Conservation (phyloP, 805 yeast genomes). For the Hanseniaspora pseudoguilliermondii region DNA sequence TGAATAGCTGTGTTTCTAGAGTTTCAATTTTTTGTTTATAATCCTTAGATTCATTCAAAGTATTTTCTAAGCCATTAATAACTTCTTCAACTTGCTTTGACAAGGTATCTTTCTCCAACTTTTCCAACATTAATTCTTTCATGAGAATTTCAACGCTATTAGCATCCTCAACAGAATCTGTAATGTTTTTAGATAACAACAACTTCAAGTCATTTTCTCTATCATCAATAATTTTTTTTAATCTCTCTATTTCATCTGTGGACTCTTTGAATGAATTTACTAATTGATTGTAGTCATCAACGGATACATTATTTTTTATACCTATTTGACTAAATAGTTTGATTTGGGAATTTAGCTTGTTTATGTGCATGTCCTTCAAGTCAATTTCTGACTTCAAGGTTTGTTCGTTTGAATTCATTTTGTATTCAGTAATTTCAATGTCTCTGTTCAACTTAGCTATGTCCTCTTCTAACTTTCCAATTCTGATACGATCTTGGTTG, state of each 20-base stretch:
- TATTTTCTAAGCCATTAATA: constrained; percentile 61
- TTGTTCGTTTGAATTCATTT: background rate
- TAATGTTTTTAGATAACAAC: background rate
- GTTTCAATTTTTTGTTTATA: constrained; percentile 47
- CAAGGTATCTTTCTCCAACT: constrained; percentile 54
- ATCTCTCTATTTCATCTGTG: background rate
- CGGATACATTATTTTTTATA: constrained; percentile 1
- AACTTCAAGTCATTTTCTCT: constrained; percentile 16
- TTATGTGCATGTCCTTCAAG: constrained; percentile 1
- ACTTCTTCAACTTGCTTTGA: constrained; percentile 60
- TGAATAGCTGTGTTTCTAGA: constrained; percentile 43
- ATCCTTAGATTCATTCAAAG: constrained; percentile 62
- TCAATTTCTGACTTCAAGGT: constrained; percentile 2
- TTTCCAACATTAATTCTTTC: constrained; percentile 56
- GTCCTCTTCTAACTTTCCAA: background rate
- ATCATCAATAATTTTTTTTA: constrained; percentile 34
- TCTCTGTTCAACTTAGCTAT: background rate
- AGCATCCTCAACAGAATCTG: constrained; percentile 20
- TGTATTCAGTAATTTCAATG: background rate
- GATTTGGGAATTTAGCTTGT: constrained; percentile 1
- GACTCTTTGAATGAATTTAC: constrained; percentile 1
- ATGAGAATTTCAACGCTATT: constrained; percentile 38
- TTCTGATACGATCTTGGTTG: background rate
- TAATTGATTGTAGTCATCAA: constrained; percentile 5
- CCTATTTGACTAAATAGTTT: constrained; percentile 3